Conservation (phyloP, 2,329 filamentous ascomycete genomes). For the Ascomycota sp. region DNA sequence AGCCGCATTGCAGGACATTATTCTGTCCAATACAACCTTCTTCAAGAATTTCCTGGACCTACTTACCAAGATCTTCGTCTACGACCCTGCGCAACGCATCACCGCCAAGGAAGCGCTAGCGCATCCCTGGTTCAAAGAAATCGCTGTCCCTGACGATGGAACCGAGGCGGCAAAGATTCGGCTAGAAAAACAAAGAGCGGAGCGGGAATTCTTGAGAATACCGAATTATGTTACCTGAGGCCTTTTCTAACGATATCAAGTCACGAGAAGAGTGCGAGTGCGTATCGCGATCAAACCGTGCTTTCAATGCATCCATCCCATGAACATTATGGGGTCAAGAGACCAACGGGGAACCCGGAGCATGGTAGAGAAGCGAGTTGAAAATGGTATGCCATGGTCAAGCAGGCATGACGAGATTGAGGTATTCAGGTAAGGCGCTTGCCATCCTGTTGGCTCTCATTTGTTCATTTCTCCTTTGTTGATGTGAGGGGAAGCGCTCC, state of each 20-base stretch:
- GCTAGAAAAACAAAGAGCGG: slow-evolving; percentile 25
- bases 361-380: no score
- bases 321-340: no score
- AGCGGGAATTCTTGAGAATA: slow-evolving; percentile 57
- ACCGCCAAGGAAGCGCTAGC: slow-evolving; percentile 45
- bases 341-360: no score
- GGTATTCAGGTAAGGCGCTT: no score
- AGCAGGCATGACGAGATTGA: background rate
- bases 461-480: no score
- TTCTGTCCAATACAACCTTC: slow-evolving; percentile 37
- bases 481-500: no score
- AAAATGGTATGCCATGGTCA: no score
- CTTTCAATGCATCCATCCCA: no score
- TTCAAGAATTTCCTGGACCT: slow-evolving; percentile 43
- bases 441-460: no score
- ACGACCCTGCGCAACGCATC: slow-evolving; percentile 44
- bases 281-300: no score
- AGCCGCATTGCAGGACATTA: slow-evolving; percentile 33
- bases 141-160: slow-evolving; percentile 41
- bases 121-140: slow-evolving; percentile 48
- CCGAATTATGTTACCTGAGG: slow-evolving; percentile 9
- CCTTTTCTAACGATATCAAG: slow-evolving; percentile 2
- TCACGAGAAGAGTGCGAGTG: no score
- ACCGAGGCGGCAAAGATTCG: slow-evolving; percentile 48
- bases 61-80: slow-evolving; percentile 45